Evolutionary conservation across 208 protist species (phyloP).

Genomic region (Wallacemonas rigidus): DNA sequence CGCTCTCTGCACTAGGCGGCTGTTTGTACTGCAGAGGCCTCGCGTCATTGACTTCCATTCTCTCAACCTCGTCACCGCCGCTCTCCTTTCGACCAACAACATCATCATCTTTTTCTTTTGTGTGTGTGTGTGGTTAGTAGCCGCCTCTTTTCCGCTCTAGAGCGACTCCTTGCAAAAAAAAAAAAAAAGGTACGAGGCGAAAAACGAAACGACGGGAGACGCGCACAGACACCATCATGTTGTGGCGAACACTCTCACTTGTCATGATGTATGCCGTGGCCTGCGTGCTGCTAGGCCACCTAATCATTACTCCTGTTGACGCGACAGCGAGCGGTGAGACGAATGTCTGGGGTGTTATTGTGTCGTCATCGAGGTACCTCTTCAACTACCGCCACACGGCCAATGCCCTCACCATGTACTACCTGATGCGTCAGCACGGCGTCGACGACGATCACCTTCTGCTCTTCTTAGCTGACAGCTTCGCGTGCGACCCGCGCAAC

Average conservation of each 20-base stretch:
- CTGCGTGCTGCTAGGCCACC: not conserved
- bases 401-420: slow-evolving; percentile 97
- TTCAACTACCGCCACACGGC: slow-evolving; percentile 98
- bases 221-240: too few species aligned
- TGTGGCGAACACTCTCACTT: not conserved
- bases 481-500: slow-evolving; percentile 98
- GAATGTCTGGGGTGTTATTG: slow-evolving; percentile 95
- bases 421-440: slow-evolving; percentile 93
- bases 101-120: too few species aligned
- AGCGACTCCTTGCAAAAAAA: too few species aligned
- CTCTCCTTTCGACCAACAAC: too few species aligned
- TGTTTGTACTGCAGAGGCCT: too few species aligned
- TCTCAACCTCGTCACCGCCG: too few species aligned
- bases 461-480: slow-evolving; percentile 97
- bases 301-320: not conserved
- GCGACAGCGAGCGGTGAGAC: not conserved
- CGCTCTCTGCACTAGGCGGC: too few species aligned
- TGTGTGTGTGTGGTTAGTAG: too few species aligned
- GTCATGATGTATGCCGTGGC: slow-evolving; percentile 2
- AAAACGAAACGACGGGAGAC: too few species aligned
- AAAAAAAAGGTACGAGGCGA: too few species aligned
- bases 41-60: too few species aligned
- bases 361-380: slow-evolving; percentile 96
- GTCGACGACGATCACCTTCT: slow-evolving; percentile 96
- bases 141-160: too few species aligned